Evolutionary conservation across 2,329 filamentous ascomycete genomes (phyloP).

Genomic region (Xylogone sp.): DNA sequence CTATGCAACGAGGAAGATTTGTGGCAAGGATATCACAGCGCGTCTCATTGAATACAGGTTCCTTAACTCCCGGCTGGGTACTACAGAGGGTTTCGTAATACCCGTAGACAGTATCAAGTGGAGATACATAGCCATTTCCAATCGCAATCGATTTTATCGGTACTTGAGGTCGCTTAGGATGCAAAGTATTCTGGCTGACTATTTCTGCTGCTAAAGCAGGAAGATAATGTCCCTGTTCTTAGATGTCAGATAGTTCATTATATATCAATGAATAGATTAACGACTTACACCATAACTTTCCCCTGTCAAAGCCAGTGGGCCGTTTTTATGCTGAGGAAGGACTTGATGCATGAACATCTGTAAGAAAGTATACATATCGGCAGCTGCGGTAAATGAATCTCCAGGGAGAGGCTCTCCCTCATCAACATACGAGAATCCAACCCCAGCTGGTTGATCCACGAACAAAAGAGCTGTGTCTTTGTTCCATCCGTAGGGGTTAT

Average conservation of each 20-base stretch:
- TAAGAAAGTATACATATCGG: slow-evolving; percentile 46
- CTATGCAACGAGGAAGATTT: slow-evolving; percentile 40
- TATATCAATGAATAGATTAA: neutral
- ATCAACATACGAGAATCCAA: slow-evolving; percentile 57
- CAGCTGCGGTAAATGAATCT: slow-evolving; percentile 38
- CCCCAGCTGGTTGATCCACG: slow-evolving; percentile 61
- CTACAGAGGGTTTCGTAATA: slow-evolving; percentile 45
- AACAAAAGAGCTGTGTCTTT: slow-evolving; percentile 47
- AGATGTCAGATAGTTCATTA: slow-evolving; percentile 7
- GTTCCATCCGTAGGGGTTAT: slow-evolving; percentile 61
- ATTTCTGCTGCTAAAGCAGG: slow-evolving; percentile 40
- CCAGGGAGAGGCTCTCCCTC: slow-evolving; percentile 28
- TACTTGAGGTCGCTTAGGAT: slow-evolving; percentile 36
- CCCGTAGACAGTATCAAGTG: slow-evolving; percentile 35
- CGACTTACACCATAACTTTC: slow-evolving; percentile 42
- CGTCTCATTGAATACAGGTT: slow-evolving; percentile 40
- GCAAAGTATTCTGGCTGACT: slow-evolving; percentile 37
- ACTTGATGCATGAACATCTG: slow-evolving; percentile 42
- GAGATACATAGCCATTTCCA: slow-evolving; percentile 42
- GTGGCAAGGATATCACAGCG: slow-evolving; percentile 42
- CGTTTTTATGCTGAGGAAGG: slow-evolving; percentile 35
- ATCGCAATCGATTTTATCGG: slow-evolving; percentile 40
- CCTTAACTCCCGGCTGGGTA: slow-evolving; percentile 37
- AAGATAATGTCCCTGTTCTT: slow-evolving; percentile 40
- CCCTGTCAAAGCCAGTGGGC: slow-evolving; percentile 42